phyloP scores from a whole-genome alignment of 2,329 filamentous ascomycete genomes.

The Hypoxylon rubiginosum region DNA sequence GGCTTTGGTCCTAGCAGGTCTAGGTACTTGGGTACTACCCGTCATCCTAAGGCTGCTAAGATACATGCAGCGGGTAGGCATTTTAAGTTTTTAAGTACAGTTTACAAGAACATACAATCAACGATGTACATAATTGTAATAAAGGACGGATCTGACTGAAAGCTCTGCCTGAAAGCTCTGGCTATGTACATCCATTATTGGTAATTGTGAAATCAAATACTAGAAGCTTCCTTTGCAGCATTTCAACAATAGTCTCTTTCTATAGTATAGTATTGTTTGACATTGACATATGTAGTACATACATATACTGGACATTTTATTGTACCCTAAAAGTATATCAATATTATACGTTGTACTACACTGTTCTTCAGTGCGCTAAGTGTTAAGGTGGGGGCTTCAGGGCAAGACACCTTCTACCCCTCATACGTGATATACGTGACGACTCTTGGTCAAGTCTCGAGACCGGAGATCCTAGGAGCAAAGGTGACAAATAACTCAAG shows the following conservation, averaged over 20 bases:
- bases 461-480: background rate
- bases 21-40: background rate
- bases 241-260: too few species aligned
- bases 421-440: conserved; percentile 5
- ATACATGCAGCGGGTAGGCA: background rate
- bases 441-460: background rate
- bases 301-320: background rate
- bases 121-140: too few species aligned
- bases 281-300: background rate
- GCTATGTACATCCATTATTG: too few species aligned
- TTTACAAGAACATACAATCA: too few species aligned
- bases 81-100: too few species aligned
- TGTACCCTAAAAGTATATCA: background rate
- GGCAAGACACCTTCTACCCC: conserved; percentile 18
- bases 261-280: too few species aligned
- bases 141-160: too few species aligned
- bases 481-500: too few species aligned
- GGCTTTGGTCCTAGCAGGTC: conserved; percentile 21
- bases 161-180: too few species aligned
- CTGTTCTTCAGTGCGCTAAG: conserved; percentile 7
- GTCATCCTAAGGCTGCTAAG: conserved; percentile 5
- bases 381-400: conserved; percentile 13
- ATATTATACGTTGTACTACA: background rate
- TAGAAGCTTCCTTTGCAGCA: too few species aligned
- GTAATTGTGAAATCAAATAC: background rate